Base-by-base conservation (phyloP, 768 basidiomycete genomes). In the Rhodotorula graminis region DNA sequence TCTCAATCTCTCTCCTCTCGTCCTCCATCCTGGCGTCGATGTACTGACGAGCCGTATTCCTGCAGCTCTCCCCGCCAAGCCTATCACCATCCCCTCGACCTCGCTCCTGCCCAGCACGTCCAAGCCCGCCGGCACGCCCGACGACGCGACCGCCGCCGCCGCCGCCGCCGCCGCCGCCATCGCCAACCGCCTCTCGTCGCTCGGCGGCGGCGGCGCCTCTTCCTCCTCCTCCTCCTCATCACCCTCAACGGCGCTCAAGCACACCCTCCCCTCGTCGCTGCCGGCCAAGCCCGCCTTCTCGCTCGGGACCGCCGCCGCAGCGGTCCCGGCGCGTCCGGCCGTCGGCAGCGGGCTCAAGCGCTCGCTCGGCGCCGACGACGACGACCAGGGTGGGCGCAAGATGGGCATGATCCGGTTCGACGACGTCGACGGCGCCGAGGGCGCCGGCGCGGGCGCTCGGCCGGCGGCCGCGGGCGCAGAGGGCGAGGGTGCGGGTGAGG, bases 371-470 rank as follows among this genome's bases (percentile, higher is more conserved):
- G 72, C 65, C 31, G 73, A 69, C 1, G 76, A 71, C 27, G 78
- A 77, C 40, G 76, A n/a, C n/a, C n/a, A 63, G 31, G 77, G 74
- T 10, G 69, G 52, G 29, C 67, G 66, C 46, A 71, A 57, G 62
- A 60, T 67, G 33, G 65, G 73, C 29, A 67, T 79, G 72, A 68
- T 77, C 72, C 74, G 76, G 68, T 67, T 77, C n/a, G 77, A 37
- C 19, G 56, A n/a, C 2, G 66, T 63, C 18, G 76, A 71, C 3
- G 44, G 63, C n/a, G n/a, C n/a, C n/a, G n/a, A n/a, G 27, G 70
- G 59, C 31, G 63, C 67, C n/a, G 50, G 40, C 10, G 44, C 37
- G 11, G 67, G 52, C 11, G 71, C 18, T 0, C 63, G n/a, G 2
- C 68, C 40, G 0, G 71, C n/a, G 25, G 65, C 47, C 3, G 19